Base-by-base conservation (phyloP, 2,329 filamentous ascomycete species). In the Nothophoma quercina region DNA sequence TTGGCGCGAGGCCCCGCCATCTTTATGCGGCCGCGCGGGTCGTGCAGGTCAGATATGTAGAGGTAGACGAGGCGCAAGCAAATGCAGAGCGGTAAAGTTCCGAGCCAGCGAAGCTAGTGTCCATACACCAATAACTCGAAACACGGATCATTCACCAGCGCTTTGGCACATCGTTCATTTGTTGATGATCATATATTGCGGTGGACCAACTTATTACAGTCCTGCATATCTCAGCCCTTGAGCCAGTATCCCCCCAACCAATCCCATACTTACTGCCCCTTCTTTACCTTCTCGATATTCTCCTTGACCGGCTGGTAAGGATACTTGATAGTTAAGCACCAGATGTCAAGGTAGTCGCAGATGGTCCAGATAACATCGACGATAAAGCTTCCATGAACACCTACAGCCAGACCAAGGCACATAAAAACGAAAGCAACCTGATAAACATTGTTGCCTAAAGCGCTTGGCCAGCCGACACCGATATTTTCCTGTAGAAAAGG, bases 311-410 rank as follows among this genome's bases (percentile, higher is more conserved):
- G 78, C 28, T 79, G 71, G 55, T 81, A 81, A 0, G 85, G 85
- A 67, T 98, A 88, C 83, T 99, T 99, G 78, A 99, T 99, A 1
- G 90, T 96, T 72, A 99, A 80, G 72, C 95, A 99, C 91, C 92
- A 98, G 63, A 99, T 99, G 72, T 99, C 95, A 56, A 98, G 82
- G 73, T 96, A 96, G 74, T 99, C 95, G 77, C 95, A 99, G 65
- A 99, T 98, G 23, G 91, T 96, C 54, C 95, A 91, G 62, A 99
- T 97, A 50, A 98, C 93, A 72, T 98, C 95, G 25, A 96, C 90
- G 50, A 98, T 91, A 73, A 99, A 99, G 74, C 92, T 96, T 55
- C 91, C 93, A 77, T 99, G 97, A n/a, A 98, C 87, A 26, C 95
- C 95, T 39, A 96, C 74, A 0, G 89, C 89, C 53, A 91, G 78